These are phyloP conservation scores for Phytophthora sp. DNA, from an alignment of 352 stramenopile genomes.

Conservation along the genomic window DNA sequence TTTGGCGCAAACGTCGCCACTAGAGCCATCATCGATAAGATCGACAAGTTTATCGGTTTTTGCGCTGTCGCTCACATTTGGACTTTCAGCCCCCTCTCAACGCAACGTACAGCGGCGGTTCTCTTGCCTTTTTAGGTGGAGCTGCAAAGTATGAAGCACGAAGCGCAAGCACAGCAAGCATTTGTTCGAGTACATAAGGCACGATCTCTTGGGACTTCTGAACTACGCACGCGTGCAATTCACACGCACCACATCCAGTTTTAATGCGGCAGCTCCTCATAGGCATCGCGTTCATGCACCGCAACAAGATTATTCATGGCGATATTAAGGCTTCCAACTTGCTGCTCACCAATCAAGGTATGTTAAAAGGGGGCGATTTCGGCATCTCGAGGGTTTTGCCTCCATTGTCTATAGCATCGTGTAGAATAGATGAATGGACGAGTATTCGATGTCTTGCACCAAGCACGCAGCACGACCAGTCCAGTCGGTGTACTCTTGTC, in stretches of 20 bases:
- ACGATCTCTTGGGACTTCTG: conserved; percentile 83
- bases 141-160: no score
- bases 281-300: conserved; percentile 88
- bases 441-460: conserved; percentile 8
- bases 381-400: conserved; percentile 59
- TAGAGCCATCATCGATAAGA: background rate
- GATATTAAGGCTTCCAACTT: conserved; percentile 90
- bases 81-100: background rate
- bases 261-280: conserved; percentile 88
- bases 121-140: no score
- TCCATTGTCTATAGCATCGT: conserved; percentile 18
- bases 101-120: no score
- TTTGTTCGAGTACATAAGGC: conserved; percentile 90
- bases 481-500: no score
- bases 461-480: no score
- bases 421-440: conserved; percentile 3
- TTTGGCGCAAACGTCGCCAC: conserved; percentile 8
- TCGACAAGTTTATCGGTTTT: no score
- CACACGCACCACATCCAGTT: conserved; percentile 87
- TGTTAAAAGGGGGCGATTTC: conserved; percentile 87
- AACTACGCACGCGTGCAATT: conserved; percentile 86
- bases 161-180: no score
- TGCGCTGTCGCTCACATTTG: background rate
- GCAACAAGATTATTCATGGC: conserved; percentile 88
- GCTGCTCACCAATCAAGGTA: conserved; percentile 83